These are phyloP conservation scores for Medicago ruthenica DNA, from an alignment of 306 rosid genomes.

Conservation along the genomic window DNA sequence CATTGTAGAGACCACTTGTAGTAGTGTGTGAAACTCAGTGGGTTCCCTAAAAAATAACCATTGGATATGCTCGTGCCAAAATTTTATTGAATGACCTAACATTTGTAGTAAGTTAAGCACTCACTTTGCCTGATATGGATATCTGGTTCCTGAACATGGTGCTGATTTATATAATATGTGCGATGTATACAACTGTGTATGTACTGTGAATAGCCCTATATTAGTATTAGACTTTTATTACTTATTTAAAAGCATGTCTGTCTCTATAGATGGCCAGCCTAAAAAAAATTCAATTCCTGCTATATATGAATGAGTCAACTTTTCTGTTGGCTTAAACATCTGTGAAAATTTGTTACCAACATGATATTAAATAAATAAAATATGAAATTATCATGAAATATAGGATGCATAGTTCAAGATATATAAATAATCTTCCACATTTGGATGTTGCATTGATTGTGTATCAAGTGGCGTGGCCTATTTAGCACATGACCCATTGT, in stretches of 20 bases:
- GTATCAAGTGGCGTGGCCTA: constrained; percentile 1
- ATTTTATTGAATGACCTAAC: background rate
- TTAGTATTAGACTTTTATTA: background rate
- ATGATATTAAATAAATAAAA: constrained; percentile 1
- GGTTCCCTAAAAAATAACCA: too few species aligned
- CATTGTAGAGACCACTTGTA: too few species aligned
- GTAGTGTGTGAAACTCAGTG: too few species aligned
- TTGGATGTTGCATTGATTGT: constrained; percentile 15
- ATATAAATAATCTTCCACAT: constrained; percentile 17
- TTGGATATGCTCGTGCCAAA: background rate
- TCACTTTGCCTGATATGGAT: background rate
- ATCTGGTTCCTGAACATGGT: background rate
- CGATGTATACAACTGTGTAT: background rate
- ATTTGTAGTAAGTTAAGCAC: background rate
- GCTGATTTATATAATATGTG: background rate
- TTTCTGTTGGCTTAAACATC: background rate
- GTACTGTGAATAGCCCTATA: background rate
- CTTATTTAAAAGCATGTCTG: constrained; percentile 1
- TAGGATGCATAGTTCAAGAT: background rate
- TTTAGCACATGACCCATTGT: constrained; percentile 15
- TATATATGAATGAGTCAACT: background rate
- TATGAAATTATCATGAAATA: constrained; percentile 19
- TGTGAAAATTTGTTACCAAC: background rate
- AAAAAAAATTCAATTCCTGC: background rate
- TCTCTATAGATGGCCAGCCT: background rate